phyloP scores from a whole-genome alignment of 768 basidiomycete species.

The Tulasnella sp. region DNA sequence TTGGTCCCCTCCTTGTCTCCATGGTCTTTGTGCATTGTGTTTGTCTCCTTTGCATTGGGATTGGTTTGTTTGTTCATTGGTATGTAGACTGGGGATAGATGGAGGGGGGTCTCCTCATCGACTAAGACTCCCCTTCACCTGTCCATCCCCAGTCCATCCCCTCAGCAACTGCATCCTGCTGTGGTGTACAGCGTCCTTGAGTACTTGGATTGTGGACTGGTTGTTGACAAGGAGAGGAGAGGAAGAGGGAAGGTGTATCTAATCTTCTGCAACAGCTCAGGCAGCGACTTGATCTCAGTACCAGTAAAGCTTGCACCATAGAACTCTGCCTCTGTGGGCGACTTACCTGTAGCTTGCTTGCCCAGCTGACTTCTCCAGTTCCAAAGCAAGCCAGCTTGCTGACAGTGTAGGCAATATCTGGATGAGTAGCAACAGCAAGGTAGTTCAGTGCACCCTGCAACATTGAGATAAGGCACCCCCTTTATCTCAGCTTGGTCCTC shows the following conservation, averaged over 20 bases:
- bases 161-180: no score
- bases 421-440: slow-evolving; percentile 1
- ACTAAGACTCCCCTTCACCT: no score
- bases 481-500: slow-evolving; percentile 11
- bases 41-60: no score
- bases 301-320: slow-evolving; percentile 23
- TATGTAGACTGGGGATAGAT: no score
- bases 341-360: no score
- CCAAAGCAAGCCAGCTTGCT: no score
- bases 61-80: no score
- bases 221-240: neutral
- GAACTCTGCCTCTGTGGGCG: slow-evolving; percentile 24
- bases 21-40: no score
- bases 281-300: slow-evolving; percentile 26
- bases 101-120: no score
- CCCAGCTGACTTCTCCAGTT: no score
- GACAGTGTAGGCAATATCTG: slow-evolving; percentile 25
- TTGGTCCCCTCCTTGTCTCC: no score
- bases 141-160: no score
- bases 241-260: slow-evolving; percentile 9
- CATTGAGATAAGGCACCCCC: slow-evolving; percentile 1
- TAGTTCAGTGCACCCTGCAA: slow-evolving; percentile 21
- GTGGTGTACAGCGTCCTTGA: neutral
- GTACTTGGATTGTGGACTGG: neutral
- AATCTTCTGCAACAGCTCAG: slow-evolving; percentile 9